Evolutionary conservation across 2,329 filamentous ascomycete species (phyloP).

Genomic region (Cladosporium oxysporum): DNA sequence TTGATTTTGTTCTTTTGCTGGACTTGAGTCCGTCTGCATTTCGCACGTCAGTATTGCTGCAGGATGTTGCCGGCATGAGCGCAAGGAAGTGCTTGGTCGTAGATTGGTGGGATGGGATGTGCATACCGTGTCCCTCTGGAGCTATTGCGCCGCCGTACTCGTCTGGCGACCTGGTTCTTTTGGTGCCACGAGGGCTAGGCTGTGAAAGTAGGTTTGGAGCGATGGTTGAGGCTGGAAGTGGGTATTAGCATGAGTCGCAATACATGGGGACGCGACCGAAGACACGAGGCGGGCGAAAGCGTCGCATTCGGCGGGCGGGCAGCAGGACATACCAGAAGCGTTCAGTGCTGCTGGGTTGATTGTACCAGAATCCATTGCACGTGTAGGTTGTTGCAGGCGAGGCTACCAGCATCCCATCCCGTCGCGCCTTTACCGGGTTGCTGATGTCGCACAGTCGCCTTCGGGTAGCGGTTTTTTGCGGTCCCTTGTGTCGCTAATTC

Average conservation of each 20-base stretch:
- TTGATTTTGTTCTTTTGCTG: slow-evolving; percentile 30
- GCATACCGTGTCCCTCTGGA: slow-evolving; percentile 67
- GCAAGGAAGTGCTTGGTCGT: not conserved
- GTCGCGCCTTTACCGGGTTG: slow-evolving; percentile 22
- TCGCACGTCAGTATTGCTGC: slow-evolving; percentile 27
- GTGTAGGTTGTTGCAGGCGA: slow-evolving; percentile 28
- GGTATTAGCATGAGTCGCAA: slow-evolving; percentile 24
- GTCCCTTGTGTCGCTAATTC: slow-evolving; percentile 19
- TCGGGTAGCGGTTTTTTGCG: slow-evolving; percentile 14
- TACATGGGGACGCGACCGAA: not conserved
- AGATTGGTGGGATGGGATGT: slow-evolving; percentile 44
- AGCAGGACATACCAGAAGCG: slow-evolving; percentile 63
- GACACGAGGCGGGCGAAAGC: not conserved
- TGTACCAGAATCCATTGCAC: slow-evolving; percentile 69
- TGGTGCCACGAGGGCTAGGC: slow-evolving; percentile 67
- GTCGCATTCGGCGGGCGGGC: slow-evolving; percentile 14
- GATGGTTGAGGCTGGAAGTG: slow-evolving; percentile 42
- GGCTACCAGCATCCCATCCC: slow-evolving; percentile 42
- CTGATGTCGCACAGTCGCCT: slow-evolving; percentile 15
- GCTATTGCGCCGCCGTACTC: slow-evolving; percentile 46
- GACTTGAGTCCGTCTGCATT: slow-evolving; percentile 49
- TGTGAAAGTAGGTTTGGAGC: slow-evolving; percentile 48
- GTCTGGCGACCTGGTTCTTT: slow-evolving; percentile 77
- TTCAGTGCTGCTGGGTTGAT: slow-evolving; percentile 89
- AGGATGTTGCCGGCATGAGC: too few relatives aligned